Conservation (phyloP, 257 asterid species). For the Plantago ovata region DNA sequence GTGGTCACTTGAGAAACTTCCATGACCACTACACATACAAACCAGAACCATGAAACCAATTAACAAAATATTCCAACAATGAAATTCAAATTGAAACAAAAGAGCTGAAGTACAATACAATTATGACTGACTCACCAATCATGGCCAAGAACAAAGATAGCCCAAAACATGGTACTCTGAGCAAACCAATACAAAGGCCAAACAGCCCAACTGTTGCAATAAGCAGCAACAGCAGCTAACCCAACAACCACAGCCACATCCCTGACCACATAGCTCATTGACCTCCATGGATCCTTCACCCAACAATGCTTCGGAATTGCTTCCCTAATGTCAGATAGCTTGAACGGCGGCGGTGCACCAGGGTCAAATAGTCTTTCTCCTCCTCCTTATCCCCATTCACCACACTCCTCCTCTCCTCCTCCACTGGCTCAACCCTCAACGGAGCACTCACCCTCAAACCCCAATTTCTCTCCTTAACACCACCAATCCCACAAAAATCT, state of each 20-base stretch:
- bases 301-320: constrained; percentile 97
- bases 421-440: constrained; percentile 39
- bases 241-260: constrained; percentile 77
- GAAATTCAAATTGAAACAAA: neutral
- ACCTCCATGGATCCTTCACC: constrained; percentile 88
- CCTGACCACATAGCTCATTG: constrained; percentile 83
- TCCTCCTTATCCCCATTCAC: neutral
- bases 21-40: constrained; percentile 82
- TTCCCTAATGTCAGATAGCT: constrained; percentile 62
- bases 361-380: constrained; percentile 47
- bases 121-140: too few relatives aligned
- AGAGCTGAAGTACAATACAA: too few relatives aligned
- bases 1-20: constrained; percentile 79
- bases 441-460: constrained; percentile 81
- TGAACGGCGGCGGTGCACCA: constrained; percentile 77
- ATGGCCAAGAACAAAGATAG: constrained; percentile 97
- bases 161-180: constrained; percentile 98
- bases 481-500: constrained; percentile 27
- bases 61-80: neutral
- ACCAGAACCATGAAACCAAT: neutral
- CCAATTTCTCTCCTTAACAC: constrained; percentile 43
- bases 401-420: constrained; percentile 40
- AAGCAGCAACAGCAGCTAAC: constrained; percentile 81
- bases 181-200: constrained; percentile 99
- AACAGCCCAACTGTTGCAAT: constrained; percentile 67